phyloP scores from a whole-genome alignment of 2,329 filamentous ascomycete genomes.

The Claviceps spartinae region DNA sequence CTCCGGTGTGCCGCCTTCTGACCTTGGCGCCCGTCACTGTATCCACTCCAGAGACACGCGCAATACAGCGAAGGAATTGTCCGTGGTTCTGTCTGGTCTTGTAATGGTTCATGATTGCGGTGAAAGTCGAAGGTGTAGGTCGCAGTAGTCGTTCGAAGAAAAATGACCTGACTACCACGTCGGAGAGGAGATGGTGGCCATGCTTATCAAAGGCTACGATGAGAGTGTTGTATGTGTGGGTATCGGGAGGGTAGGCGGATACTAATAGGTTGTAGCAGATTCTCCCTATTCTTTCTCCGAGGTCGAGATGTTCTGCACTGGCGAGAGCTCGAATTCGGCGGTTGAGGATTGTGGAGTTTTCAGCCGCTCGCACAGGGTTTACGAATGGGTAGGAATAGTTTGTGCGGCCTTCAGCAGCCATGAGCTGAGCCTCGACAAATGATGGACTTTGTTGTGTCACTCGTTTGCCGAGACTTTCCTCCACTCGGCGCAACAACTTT shows the following conservation, averaged over 20 bases:
- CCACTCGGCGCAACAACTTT: conserved; percentile 17
- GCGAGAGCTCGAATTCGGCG: conserved; percentile 17
- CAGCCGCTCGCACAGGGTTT: conserved; percentile 13
- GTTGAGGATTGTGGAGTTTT: conserved; percentile 17
- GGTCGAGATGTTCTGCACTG: conserved; percentile 10
- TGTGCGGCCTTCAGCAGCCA: conserved; percentile 9
- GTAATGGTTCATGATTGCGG: conserved; percentile 38
- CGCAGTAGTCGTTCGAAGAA: conserved; percentile 28
- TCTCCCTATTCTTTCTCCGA: conserved; percentile 22
- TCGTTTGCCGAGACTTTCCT: conserved; percentile 11
- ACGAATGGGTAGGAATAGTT: conserved; percentile 16
- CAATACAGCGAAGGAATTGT: conserved; percentile 30
- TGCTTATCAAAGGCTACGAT: conserved; percentile 49
- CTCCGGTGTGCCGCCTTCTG: conserved; percentile 19
- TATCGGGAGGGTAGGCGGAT: conserved; percentile 45
- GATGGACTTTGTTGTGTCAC: conserved; percentile 12
- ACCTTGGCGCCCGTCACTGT: conserved; percentile 24
- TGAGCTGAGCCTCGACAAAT: conserved; percentile 16
- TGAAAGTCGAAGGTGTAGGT: conserved; percentile 35
- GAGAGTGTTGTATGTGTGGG: conserved; percentile 58
- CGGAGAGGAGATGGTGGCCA: conserved; percentile 34
- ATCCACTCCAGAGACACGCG: conserved; percentile 32
- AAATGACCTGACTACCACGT: conserved; percentile 39
- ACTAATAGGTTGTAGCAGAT: conserved; percentile 55
- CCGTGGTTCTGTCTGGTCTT: conserved; percentile 25